Evolutionary conservation across 2,329 filamentous ascomycete genomes (phyloP).

Genomic region (Furcasterigmium furcatum): DNA sequence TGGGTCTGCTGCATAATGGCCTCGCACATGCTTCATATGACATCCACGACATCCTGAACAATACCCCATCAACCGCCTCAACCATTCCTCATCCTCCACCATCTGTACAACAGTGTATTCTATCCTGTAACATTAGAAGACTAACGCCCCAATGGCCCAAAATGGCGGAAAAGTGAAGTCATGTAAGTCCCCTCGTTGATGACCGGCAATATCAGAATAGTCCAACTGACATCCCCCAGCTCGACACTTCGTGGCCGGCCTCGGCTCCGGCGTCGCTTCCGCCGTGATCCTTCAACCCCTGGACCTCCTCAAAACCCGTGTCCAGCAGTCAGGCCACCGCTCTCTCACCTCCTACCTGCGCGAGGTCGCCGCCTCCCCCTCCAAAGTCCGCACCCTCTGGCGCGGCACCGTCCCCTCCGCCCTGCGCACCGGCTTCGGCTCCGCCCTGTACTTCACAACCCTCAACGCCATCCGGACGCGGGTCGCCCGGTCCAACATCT

Average conservation of each 20-base stretch:
- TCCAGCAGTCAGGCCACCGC: conserved; percentile 78
- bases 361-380: conserved; percentile 63
- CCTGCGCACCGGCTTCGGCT: conserved; percentile 89
- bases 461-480: conserved; percentile 71
- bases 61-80: background rate
- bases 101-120: background rate
- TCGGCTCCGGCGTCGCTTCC: conserved; percentile 82
- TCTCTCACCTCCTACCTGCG: conserved; percentile 68
- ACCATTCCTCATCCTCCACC: background rate
- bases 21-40: no score
- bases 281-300: conserved; percentile 91
- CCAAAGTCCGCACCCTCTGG: conserved; percentile 72
- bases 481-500: background rate
- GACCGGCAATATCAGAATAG: conserved; percentile 1
- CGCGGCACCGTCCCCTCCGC: conserved; percentile 88
- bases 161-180: conserved; percentile 4
- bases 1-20: no score
- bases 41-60: no score
- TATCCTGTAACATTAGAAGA: background rate
- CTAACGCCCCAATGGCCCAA: conserved; percentile 2
- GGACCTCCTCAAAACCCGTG: conserved; percentile 92
- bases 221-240: conserved; percentile 34
- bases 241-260: conserved; percentile 86
- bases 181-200: background rate
- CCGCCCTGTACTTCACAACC: conserved; percentile 88